Base-by-base conservation (phyloP, 1,284 basidiomycete species). In the Earliella scabrosa region DNA sequence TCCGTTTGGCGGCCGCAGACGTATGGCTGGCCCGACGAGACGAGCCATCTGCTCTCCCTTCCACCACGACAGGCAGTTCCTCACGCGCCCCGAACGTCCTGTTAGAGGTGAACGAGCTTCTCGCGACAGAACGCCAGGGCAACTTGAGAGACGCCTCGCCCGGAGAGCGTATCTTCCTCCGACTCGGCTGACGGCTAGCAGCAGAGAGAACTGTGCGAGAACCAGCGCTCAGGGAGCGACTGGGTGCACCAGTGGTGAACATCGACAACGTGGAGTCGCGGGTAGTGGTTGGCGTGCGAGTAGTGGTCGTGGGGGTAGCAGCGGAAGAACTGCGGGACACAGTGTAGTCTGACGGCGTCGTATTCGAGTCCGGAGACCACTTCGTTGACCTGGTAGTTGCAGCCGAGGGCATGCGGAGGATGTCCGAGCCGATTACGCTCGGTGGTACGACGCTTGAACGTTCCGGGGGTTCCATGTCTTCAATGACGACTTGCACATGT, bases 391-490 rank as follows among this genome's bases (percentile, higher is more conserved):
- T 43, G 9, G n/a, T 41, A 3, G 40, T 52, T 16, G 45, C 23
- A 18, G 48, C 61, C 11, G 64, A 54, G 6, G 66, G 49, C 23
- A 54, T 40, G 34, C 67, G 65, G 18, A 73, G 58, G 55, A 73
- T 73, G 48, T 73, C 71, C 11, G 71, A 73, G 5, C 70, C 71
- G n/a, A 71, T 62, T 36, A 69, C 52, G 16, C 61, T 64, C 16
- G 62, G 59, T 4, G 48, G 56, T 20, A 49, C 53, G n/a, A 9
- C 36, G 38, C 35, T 41, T 13, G 39, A 43, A 45, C 51, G 18
- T n/a, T 29, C 31, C 5, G 29, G 36, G 2, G 44, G 31, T 21
- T 56, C 54, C 20, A 54, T 49, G 24, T 63, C 54, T 45, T 67
- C 52, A 14, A 61, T 63, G 4, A 66, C 55, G 10, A 63, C 63